These are phyloP conservation scores for Monosporascus cannonballus DNA, from an alignment of 2,329 filamentous ascomycete species.

Conservation along the genomic window DNA sequence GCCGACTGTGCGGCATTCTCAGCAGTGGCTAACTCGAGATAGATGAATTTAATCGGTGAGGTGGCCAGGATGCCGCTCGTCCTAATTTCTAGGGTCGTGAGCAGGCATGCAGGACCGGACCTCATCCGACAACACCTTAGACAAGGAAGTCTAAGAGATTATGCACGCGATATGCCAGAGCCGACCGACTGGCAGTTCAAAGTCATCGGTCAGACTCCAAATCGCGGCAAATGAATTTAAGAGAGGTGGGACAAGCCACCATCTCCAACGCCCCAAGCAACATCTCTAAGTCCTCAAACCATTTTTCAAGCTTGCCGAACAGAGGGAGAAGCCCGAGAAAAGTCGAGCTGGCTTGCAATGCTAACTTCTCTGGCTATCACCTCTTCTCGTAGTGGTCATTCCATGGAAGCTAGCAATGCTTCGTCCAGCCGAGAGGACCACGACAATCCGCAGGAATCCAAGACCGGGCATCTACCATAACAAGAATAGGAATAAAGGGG, in stretches of 20 bases:
- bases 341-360: constrained; percentile 69
- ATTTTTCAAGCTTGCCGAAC: constrained; percentile 37
- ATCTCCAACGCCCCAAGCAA: constrained; percentile 70
- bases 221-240: constrained; percentile 64
- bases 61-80: constrained; percentile 17
- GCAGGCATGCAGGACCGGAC: constrained; percentile 15
- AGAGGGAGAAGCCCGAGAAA: constrained; percentile 59
- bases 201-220: constrained; percentile 22
- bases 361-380: constrained; percentile 19
- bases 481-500: constrained; percentile 32
- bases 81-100: constrained; percentile 11
- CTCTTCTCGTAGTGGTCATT: constrained; percentile 27
- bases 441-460: constrained; percentile 66
- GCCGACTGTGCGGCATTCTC: constrained; percentile 90
- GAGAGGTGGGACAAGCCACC: constrained; percentile 65
- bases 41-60: constrained; percentile 76
- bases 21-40: constrained; percentile 76
- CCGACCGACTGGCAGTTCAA: constrained; percentile 19
- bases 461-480: constrained; percentile 39
- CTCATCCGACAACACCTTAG: constrained; percentile 77
- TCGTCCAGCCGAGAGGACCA: constrained; percentile 73
- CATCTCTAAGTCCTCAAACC: constrained; percentile 52
- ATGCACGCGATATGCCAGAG: constrained; percentile 39
- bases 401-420: constrained; percentile 24
- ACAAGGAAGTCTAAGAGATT: constrained; percentile 33